A percentile compares a stretch with the other conserved stretches of the same genome.
Conservation (phyloP, 257 asterid genomes). For the Plectranthus barbatus region DNA sequence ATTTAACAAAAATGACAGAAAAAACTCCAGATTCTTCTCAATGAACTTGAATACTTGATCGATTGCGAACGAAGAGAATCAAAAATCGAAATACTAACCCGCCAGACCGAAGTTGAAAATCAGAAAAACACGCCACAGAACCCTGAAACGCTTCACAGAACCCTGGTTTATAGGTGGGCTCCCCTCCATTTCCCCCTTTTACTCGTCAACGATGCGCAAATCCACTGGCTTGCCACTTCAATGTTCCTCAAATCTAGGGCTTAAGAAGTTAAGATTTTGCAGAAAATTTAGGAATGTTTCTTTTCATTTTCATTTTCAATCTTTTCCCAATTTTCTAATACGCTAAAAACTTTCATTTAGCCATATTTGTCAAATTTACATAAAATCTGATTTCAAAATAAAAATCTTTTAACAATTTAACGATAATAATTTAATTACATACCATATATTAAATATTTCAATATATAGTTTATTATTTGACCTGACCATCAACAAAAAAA, state of each 20-base stretch:
- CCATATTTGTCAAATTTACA: too few species aligned
- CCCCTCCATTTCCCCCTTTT: conserved; percentile 23
- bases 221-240: neutral
- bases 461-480: too few species aligned
- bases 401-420: too few species aligned
- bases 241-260: neutral
- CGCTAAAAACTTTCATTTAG: too few species aligned
- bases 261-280: neutral
- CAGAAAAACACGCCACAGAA: conserved; percentile 55
- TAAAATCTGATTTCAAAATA: too few species aligned
- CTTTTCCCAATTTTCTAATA: neutral
- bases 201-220: neutral
- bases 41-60: neutral
- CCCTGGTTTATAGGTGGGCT: conserved; percentile 10
- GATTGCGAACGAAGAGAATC: neutral
- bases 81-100: conserved; percentile 30
- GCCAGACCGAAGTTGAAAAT: conserved; percentile 62
- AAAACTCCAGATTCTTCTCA: neutral
- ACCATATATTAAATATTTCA: too few species aligned
- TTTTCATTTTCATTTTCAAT: neutral
- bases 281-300: neutral
- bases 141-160: conserved; percentile 35
- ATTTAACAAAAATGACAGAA: neutral
- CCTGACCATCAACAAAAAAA: too few species aligned
- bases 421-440: too few species aligned